A percentile compares a stretch with the other conserved stretches of the same genome.
Conservation (phyloP, 352 stramenopile genomes). For the Blastocystis sp. region DNA sequence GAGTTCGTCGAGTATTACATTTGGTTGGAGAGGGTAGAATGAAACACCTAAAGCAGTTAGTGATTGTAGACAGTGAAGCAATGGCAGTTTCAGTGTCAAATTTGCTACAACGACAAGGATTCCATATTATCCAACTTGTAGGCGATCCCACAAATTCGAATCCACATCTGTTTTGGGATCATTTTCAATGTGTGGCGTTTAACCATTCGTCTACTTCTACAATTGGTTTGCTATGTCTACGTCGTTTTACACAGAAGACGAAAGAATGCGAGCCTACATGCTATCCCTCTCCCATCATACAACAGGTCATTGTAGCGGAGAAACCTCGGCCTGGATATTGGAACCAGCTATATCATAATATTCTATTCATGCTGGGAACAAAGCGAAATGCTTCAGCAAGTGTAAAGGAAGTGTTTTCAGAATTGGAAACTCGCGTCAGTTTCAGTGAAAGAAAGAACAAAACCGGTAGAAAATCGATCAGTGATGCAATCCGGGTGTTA, state of each 20-base stretch:
- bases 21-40: background rate
- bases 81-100: background rate
- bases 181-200: background rate
- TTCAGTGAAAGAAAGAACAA: background rate
- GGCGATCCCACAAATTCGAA: background rate
- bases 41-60: background rate
- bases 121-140: background rate
- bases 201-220: background rate
- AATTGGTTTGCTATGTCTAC: background rate
- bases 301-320: background rate
- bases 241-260: background rate
- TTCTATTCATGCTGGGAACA: constrained; percentile 5
- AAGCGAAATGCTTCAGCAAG: background rate
- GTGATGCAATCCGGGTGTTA: background rate
- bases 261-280: too few relatives aligned
- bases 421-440: background rate
- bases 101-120: background rate
- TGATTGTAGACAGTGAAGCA: constrained; percentile 14
- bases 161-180: background rate
- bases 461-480: background rate
- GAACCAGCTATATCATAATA: background rate
- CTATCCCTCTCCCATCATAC: background rate
- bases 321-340: background rate
- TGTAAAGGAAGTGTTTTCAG: background rate
- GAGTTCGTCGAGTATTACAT: background rate